Base-by-base conservation (phyloP, 495 filamentous ascomycete genomes). In the Aspergillus funiculosus region DNA sequence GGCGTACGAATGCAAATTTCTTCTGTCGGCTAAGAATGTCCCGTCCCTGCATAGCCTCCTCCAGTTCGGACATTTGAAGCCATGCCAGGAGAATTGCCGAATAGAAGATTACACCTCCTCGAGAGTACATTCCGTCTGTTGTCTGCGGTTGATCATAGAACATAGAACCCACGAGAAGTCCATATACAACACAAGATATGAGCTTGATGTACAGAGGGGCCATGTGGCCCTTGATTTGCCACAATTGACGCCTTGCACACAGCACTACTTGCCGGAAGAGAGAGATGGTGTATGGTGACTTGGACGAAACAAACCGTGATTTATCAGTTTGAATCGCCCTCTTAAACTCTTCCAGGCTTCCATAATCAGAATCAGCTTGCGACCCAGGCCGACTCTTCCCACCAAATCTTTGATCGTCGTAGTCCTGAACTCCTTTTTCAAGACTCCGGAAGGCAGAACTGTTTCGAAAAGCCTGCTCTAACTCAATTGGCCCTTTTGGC, bases 1-100 rank as follows among this genome's bases (percentile, higher is more conserved):
- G 87, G 2, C 83, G 74, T 45, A 89, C 87, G 61, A 91, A 89
- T 1, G 82, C 80, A 58, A 64, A 89, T 38, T 76, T 78, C 62
- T 86, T 84, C 59, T 94, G 87, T 32, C 88, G 87, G 44, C 81
- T 76, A 11, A 91, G 64, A 32, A 91, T 85, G 11, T 82, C 83
- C 19, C 84, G 75, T 1, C 79, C 78, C 8, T 77, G 69, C 59
- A 89, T 89, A 0, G 83, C 79, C 13, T 80, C 68, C 43, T 80
- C 85, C 34, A 89, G 61, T 54, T 91, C 86, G 0, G 83, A 75
- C 35, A 91, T 68, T 24, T 87, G 82, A n/a, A 89, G 68, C 54
- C 89, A 76, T n/a, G 84, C 81, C 46, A 88, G 84, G 64, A 89
- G 82, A 18, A 94, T 71, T 2, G 89, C 62, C 30, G 80, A 75